These are phyloP conservation scores for Metschnikowia continentalis DNA, from an alignment of 805 yeast species.

Conservation along the genomic window DNA sequence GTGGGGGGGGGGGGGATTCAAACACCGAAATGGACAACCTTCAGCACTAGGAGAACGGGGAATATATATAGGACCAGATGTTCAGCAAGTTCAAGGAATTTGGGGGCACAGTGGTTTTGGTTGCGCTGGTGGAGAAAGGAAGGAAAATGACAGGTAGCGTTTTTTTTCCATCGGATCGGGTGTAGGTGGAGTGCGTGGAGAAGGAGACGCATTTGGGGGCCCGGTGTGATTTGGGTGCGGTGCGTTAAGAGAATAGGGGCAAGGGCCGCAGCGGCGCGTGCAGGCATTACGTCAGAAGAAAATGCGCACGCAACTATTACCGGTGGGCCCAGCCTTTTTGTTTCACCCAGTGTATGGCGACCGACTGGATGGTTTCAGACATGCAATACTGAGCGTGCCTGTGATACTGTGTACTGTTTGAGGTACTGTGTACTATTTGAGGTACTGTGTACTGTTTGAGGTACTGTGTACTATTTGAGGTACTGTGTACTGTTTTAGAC, in stretches of 20 bases:
- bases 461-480: too few relatives aligned
- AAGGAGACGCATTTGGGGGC: not conserved
- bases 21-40: not conserved
- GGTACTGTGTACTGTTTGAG: too few relatives aligned
- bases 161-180: not conserved
- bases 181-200: slow-evolving; percentile 3
- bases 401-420: too few relatives aligned
- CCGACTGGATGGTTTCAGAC: not conserved
- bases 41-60: not conserved
- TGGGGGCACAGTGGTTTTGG: not conserved
- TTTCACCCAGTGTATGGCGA: too few relatives aligned
- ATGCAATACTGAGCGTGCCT: too few relatives aligned
- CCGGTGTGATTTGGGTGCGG: slow-evolving; percentile 2
- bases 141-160: slow-evolving; percentile 6
- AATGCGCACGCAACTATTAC: slow-evolving; percentile 3
- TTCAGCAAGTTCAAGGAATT: not conserved
- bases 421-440: too few relatives aligned
- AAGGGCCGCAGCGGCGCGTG: not conserved
- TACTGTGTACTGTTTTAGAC: too few relatives aligned
- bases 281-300: slow-evolving; percentile 1
- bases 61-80: not conserved
- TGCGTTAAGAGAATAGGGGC: slow-evolving; percentile 2
- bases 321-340: not conserved
- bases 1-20: too few relatives aligned
- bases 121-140: slow-evolving; percentile 1